Evolutionary conservation across 345 rosid species (phyloP).

Genomic region (Hibiscus syriacus): DNA sequence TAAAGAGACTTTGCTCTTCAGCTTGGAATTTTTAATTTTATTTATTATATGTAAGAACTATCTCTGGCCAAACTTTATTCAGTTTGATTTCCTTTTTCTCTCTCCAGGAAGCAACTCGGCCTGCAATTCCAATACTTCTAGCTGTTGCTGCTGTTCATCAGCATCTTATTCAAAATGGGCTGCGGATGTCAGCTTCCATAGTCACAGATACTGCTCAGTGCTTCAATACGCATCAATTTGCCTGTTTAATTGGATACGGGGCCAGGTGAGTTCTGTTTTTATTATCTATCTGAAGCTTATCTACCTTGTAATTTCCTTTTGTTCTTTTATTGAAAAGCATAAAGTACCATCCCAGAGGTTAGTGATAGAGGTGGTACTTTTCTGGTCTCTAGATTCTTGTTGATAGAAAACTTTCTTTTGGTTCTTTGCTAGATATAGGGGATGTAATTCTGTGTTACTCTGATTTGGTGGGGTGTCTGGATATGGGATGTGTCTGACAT

Average conservation of each 20-base stretch:
- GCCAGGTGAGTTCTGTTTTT: slow-evolving; percentile 58
- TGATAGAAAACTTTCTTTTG: background rate
- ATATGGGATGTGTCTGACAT: no score
- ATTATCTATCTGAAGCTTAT: background rate
- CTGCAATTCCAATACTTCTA: slow-evolving; percentile 90
- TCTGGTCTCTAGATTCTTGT: background rate
- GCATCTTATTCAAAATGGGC: slow-evolving; percentile 96
- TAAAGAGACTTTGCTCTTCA: no score
- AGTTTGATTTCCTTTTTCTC: slow-evolving; percentile 7
- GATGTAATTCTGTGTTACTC: background rate
- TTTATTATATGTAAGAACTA: no score
- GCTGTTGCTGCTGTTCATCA: slow-evolving; percentile 99
- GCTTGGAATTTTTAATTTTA: no score
- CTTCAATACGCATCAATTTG: slow-evolving; percentile 98
- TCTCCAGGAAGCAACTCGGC: slow-evolving; percentile 80
- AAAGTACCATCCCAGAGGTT: background rate
- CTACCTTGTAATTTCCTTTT: background rate
- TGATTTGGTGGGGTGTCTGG: background rate
- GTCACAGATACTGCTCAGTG: slow-evolving; percentile 96
- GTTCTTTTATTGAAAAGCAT: background rate
- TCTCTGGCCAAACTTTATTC: background rate
- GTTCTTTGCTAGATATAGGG: background rate
- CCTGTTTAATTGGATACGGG: slow-evolving; percentile 96
- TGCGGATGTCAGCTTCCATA: slow-evolving; percentile 90
- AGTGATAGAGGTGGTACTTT: background rate